These are phyloP conservation scores for Penicillium cataractarum DNA, from an alignment of 495 filamentous ascomycete genomes.

Conservation along the genomic window DNA sequence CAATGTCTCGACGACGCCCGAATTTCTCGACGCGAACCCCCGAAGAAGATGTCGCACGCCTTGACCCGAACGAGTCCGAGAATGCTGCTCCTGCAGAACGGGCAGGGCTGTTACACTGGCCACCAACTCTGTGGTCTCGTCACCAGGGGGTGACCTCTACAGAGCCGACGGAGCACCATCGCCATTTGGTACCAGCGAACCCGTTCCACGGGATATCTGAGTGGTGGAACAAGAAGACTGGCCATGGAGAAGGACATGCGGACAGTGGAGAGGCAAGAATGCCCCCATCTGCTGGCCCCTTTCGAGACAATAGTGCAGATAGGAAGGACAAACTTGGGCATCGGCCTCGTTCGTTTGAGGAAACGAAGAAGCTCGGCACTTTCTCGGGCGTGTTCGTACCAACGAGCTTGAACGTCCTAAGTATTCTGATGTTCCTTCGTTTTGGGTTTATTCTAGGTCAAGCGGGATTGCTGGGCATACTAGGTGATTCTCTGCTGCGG, in stretches of 20 bases:
- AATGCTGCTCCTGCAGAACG: conserved; percentile 26
- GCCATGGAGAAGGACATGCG: conserved; percentile 16
- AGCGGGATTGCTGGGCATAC: conserved; percentile 75
- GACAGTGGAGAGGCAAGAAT: conserved; percentile 10
- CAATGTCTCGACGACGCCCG: conserved; percentile 47
- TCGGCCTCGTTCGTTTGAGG: conserved; percentile 51
- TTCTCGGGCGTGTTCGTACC: conserved; percentile 86
- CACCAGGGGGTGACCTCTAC: conserved; percentile 39
- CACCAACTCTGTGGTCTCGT: conserved; percentile 27
- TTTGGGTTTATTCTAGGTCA: conserved; percentile 82
- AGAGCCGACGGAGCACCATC: conserved; percentile 21
- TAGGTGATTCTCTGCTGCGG: conserved; percentile 55
- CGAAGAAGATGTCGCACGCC: conserved; percentile 56
- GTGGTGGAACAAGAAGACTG: conserved; percentile 31
- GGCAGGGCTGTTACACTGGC: conserved; percentile 26
- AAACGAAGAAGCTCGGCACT: conserved; percentile 66
- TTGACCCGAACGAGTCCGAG: conserved; percentile 45
- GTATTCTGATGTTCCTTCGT: conserved; percentile 89
- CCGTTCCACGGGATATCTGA: conserved; percentile 31
- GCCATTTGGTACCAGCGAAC: conserved; percentile 27
- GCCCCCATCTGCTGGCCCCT: conserved; percentile 29
- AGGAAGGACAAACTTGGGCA: conserved; percentile 44
- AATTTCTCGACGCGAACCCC: conserved; percentile 59
- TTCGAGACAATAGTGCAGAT: conserved; percentile 34
- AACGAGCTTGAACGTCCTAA: conserved; percentile 84